These are phyloP conservation scores for Colletotrichum sp. DNA, from an alignment of 2,329 filamentous ascomycete genomes.

Conservation along the genomic window DNA sequence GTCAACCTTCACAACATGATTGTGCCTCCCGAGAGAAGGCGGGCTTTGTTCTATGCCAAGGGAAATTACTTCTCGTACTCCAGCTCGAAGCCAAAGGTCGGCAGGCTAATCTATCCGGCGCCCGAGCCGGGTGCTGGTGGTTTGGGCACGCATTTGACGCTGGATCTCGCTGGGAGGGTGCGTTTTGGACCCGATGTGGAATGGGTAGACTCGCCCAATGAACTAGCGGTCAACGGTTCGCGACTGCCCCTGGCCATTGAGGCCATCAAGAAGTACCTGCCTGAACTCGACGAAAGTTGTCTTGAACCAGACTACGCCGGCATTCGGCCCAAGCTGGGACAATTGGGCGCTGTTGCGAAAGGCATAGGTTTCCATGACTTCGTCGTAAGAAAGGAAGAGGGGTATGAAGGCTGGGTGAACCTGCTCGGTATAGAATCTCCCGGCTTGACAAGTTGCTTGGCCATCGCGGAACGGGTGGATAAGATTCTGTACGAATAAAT, in stretches of 20 bases:
- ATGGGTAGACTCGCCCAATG: constrained; percentile 76
- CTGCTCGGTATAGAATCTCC: constrained; percentile 93
- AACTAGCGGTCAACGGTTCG: constrained; percentile 70
- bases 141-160: constrained; percentile 89
- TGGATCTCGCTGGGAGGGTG: constrained; percentile 83
- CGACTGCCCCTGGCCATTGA: constrained; percentile 70
- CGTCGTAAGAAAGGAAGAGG: constrained; percentile 76
- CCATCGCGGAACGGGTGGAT: constrained; percentile 79
- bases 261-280: constrained; percentile 82
- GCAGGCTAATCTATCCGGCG: constrained; percentile 84
- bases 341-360: constrained; percentile 61
- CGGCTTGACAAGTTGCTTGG: constrained; percentile 84
- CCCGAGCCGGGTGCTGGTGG: constrained; percentile 82
- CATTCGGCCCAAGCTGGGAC: constrained; percentile 82
- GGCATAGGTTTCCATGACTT: constrained; percentile 83
- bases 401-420: constrained; percentile 84
- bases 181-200: constrained; percentile 96
- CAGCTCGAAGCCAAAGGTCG: constrained; percentile 63
- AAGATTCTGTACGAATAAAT: constrained; percentile 48
- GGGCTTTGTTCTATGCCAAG: constrained; percentile 81
- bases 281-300: constrained; percentile 67
- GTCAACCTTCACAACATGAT: constrained; percentile 83
- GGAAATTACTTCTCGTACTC: constrained; percentile 93
- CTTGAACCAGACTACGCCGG: constrained; percentile 87
- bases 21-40: constrained; percentile 59